These are phyloP conservation scores for Pinus taeda DNA, from an alignment of 75 land plant genomes.

Conservation along the genomic window DNA sequence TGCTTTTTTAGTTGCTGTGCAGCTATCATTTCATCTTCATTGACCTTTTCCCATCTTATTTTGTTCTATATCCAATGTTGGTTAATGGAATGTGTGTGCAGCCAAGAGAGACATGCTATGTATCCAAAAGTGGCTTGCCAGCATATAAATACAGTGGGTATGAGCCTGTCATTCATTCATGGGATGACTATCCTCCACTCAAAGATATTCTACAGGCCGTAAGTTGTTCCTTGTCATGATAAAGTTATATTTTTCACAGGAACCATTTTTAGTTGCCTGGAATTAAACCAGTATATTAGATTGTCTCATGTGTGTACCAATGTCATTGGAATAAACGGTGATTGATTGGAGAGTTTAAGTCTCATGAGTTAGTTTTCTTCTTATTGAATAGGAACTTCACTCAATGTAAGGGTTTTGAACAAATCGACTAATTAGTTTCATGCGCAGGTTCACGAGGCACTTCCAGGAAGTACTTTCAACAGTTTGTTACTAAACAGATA, in stretches of 20 bases:
- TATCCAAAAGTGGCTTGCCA: constrained; percentile 63
- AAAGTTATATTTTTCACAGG: neutral
- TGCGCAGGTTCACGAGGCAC: constrained; percentile 55
- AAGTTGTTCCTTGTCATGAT: constrained; percentile 14
- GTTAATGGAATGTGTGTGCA: constrained; percentile 18
- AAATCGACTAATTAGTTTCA: neutral
- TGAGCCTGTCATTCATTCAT: constrained; percentile 59
- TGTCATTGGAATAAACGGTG: neutral
- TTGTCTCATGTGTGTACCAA: neutral
- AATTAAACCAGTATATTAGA: neutral
- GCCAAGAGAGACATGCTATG: constrained; percentile 87
- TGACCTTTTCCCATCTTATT: neutral
- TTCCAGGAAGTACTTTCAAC: constrained; percentile 66
- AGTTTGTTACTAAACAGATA: constrained; percentile 72
- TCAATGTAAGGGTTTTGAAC: neutral
- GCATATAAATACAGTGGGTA: constrained; percentile 67
- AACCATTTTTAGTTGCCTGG: neutral
- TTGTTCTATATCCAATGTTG: neutral
- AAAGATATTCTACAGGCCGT: constrained; percentile 58
- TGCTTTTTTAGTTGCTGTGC: neutral
- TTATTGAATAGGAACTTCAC: neutral
- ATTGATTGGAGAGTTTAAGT: neutral
- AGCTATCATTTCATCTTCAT: too few species aligned
- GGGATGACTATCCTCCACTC: constrained; percentile 76
- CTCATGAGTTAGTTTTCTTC: neutral